Base-by-base conservation (phyloP, 495 filamentous ascomycete genomes). In the Jackrogersella minutella region DNA sequence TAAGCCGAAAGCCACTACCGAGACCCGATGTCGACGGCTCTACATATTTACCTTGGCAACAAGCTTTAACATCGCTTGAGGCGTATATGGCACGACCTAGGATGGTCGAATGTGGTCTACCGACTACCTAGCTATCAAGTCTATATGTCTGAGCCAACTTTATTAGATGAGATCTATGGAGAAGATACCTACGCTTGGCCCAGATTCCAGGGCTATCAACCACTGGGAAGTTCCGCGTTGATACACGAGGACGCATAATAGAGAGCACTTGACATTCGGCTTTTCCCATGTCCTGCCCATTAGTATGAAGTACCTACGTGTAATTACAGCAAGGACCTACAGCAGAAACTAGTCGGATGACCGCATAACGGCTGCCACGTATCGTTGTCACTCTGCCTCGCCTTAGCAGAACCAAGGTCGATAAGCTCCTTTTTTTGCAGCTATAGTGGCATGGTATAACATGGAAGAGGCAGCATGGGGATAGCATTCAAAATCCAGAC, bases 351-450 rank as follows among this genome's bases (percentile, higher is more conserved):
- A 58, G 62, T 31, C 55, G 52, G 51, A 69, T 65, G 61, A 69
- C 66, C 61, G 56, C 61, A 69, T 56, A 31, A 58, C 64, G 19
- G 46, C 14, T 69, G 66, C 66, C 66, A 69, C 66, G 66, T 69
- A 69, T 49, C 34, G 22, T 40, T 33, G 31, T 50, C 43, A 37
- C 55, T 24, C 30, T 41, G 51, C 57, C 52, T 58, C 56, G 39
- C 46, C 26, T 33, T 44, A 57, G 44, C 31, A 47, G 21, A 30
- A 10, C 24, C 41, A 31, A 57, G 30, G 8, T 52, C 47, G 53
- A 63, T 59, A 63, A 49, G 49, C 46, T 46, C 41, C 14, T 11
- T 22, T 67, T 49, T 5, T 31, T 51, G 26, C 54, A 37, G 51
- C n/a, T 62, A 43, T 36, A 31, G 43, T 43, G 54, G 54, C 41